Evolutionary conservation across 306 rosid genomes (phyloP).

Genomic region (Sesbania bispinosa): DNA sequence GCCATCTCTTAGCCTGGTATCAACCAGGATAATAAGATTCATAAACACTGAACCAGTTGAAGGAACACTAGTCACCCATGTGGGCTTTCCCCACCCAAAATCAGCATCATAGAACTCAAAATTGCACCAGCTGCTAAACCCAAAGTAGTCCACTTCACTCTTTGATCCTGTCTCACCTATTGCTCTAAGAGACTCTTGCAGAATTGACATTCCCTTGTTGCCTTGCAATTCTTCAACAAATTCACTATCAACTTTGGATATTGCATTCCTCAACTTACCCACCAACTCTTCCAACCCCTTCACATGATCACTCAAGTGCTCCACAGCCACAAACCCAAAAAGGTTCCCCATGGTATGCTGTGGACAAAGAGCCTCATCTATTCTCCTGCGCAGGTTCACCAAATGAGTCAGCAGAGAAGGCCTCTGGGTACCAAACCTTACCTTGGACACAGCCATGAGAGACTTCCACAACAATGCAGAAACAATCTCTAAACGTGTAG

Average conservation of each 20-base stretch:
- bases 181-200: background rate
- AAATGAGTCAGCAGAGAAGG: constrained; percentile 31
- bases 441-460: no score
- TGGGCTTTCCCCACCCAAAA: constrained; percentile 43
- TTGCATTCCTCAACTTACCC: constrained; percentile 7
- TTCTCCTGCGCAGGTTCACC: constrained; percentile 34
- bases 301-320: background rate
- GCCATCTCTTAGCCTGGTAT: constrained; percentile 17
- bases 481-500: constrained; percentile 40
- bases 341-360: constrained; percentile 41
- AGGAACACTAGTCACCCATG: constrained; percentile 28
- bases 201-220: background rate
- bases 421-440: no score
- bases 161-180: background rate
- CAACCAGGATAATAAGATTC: constrained; percentile 19
- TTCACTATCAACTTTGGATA: background rate
- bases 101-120: constrained; percentile 24
- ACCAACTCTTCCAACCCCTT: constrained; percentile 9
- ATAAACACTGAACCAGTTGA: background rate
- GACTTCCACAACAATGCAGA: constrained; percentile 51
- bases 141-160: constrained; percentile 7
- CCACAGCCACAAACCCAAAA: constrained; percentile 20
- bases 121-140: constrained; percentile 33
- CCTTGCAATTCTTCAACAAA: background rate
- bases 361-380: constrained; percentile 9